Conservation (phyloP, 2,329 filamentous ascomycete species). For the Colletotrichum neosansevieriae region DNA sequence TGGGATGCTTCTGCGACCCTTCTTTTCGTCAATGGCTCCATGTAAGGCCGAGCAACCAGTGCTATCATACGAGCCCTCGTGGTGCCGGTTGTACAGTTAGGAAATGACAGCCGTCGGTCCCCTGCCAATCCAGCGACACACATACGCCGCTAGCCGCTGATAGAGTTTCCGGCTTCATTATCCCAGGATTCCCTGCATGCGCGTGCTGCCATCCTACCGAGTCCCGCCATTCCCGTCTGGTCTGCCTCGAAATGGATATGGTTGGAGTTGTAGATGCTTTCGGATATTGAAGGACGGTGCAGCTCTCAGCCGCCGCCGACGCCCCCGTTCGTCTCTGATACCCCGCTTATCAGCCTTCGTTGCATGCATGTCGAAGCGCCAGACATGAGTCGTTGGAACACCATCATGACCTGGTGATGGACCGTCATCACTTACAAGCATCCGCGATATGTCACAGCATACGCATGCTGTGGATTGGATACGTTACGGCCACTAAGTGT, state of each 20-base stretch:
- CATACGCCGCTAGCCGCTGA: slow-evolving; percentile 29
- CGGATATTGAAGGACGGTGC: slow-evolving; percentile 6
- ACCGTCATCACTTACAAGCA: not conserved
- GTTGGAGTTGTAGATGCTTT: slow-evolving; percentile 30
- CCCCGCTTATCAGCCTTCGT: slow-evolving; percentile 35
- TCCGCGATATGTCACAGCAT: not conserved
- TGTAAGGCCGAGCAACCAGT: not conserved
- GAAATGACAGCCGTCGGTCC: slow-evolving; percentile 15
- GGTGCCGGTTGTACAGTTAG: slow-evolving; percentile 20
- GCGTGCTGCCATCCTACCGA: slow-evolving; percentile 31
- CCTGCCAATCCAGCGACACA: slow-evolving; percentile 8
- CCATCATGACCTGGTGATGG: slow-evolving; percentile 24
- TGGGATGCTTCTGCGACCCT: slow-evolving; percentile 22
- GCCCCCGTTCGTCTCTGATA: slow-evolving; percentile 1
- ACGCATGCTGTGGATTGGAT: not conserved
- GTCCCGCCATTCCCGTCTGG: slow-evolving; percentile 31
- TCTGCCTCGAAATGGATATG: slow-evolving; percentile 19
- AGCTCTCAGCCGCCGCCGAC: slow-evolving; percentile 2
- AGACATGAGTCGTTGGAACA: slow-evolving; percentile 23
- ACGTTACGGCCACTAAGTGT: not conserved
- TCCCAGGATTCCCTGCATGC: slow-evolving; percentile 30
- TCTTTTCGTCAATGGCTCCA: slow-evolving; percentile 24
- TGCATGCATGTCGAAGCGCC: slow-evolving; percentile 13
- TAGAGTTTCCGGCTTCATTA: slow-evolving; percentile 29
- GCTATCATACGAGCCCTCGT: slow-evolving; percentile 33